Conservation (phyloP, 805 yeast species). For the Candida argentea region DNA sequence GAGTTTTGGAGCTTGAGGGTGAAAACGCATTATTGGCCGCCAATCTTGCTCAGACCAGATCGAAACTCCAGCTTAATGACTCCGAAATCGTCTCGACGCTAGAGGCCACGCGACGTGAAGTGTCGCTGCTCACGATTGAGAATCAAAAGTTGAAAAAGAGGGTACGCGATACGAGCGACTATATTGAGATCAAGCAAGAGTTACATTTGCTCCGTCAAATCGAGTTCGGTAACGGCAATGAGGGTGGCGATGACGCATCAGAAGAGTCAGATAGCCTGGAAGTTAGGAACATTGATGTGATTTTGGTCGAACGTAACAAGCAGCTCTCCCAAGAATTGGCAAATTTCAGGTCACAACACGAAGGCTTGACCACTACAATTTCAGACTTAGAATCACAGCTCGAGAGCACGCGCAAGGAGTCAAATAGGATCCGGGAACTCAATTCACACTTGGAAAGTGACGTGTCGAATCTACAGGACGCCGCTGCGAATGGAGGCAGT, state of each 20-base stretch:
- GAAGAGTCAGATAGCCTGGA: constrained; percentile 19
- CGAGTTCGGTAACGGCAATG: constrained; percentile 51
- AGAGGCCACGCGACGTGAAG: constrained; percentile 35
- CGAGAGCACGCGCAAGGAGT: constrained; percentile 21
- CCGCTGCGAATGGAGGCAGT: constrained; percentile 17
- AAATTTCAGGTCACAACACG: constrained; percentile 50
- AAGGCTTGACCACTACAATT: constrained; percentile 33
- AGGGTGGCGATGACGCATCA: constrained; percentile 18
- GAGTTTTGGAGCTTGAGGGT: constrained; percentile 48
- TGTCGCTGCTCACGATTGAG: constrained; percentile 39
- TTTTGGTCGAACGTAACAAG: constrained; percentile 61
- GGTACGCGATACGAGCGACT: constrained; percentile 49
- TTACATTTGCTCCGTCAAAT: constrained; percentile 61
- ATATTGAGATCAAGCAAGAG: constrained; percentile 74
- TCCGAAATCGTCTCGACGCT: constrained; percentile 21
- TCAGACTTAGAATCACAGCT: constrained; percentile 29
- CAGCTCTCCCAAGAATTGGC: constrained; percentile 63
- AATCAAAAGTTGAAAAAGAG: constrained; percentile 38
- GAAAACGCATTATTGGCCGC: constrained; percentile 59
- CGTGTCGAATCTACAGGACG: constrained; percentile 46
- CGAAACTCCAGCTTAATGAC: constrained; percentile 12
- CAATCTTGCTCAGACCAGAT: constrained; percentile 41
- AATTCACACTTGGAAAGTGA: constrained; percentile 69
- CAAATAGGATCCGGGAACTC: constrained; percentile 31
- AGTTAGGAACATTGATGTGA: constrained; percentile 36